Percentiles rank a stretch among this genome's conserved stretches.
Evolutionary conservation across 805 yeast species (phyloP).

Genomic region (Saturnispora halmiae): DNA sequence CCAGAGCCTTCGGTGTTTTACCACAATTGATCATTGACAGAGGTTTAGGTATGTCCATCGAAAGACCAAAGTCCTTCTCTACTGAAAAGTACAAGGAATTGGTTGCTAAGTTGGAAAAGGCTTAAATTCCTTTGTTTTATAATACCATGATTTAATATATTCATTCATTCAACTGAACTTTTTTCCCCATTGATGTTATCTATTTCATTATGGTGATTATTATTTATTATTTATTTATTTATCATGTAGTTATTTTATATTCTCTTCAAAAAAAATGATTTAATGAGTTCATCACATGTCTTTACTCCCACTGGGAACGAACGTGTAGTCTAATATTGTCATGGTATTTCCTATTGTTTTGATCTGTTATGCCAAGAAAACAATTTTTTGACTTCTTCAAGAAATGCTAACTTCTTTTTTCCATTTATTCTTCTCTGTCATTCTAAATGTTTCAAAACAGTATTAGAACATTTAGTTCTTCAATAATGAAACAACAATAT

Average conservation of each 20-base stretch:
- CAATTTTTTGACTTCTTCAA: background rate
- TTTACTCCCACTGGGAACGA: too few relatives aligned
- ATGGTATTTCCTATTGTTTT: too few relatives aligned
- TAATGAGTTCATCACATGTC: too few relatives aligned
- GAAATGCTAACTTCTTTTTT: slow-evolving; percentile 1
- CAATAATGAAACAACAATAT: background rate
- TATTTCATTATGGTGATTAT: background rate
- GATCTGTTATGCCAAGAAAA: too few relatives aligned
- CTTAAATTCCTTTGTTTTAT: too few relatives aligned
- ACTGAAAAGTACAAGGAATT: slow-evolving; percentile 85
- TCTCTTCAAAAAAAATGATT: too few relatives aligned
- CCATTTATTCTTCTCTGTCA: background rate
- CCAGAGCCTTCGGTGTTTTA: slow-evolving; percentile 79
- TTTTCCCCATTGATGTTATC: too few relatives aligned
- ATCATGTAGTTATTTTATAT: too few relatives aligned
- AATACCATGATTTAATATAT: too few relatives aligned
- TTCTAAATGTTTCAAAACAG: background rate
- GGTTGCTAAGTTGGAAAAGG: slow-evolving; percentile 34
- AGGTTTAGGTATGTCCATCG: slow-evolving; percentile 73
- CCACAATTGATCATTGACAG: slow-evolving; percentile 82
- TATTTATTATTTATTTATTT: too few relatives aligned
- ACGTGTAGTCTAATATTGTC: too few relatives aligned
- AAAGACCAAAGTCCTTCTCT: slow-evolving; percentile 89
- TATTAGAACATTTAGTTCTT: background rate
- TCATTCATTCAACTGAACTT: too few relatives aligned